Evolutionary conservation across 257 asterid species (phyloP).

Genomic region (Datura wrightii): DNA sequence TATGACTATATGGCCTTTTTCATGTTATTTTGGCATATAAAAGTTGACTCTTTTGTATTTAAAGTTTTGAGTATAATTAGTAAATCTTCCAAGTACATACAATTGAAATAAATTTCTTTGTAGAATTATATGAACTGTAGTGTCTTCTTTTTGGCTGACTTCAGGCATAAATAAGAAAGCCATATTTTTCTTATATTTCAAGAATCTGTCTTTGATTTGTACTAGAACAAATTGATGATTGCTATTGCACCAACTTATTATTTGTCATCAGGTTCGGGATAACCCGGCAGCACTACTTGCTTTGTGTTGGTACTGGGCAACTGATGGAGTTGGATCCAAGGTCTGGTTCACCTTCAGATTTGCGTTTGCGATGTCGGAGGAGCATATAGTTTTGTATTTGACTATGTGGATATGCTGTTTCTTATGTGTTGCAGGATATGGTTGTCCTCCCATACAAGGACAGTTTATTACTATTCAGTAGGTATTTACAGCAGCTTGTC

Average conservation of each 20-base stretch:
- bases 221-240: conserved; percentile 23
- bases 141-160: background rate
- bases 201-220: background rate
- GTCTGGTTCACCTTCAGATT: conserved; percentile 49
- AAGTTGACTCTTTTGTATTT: background rate
- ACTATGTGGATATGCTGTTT: conserved; percentile 1
- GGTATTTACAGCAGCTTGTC: conserved; percentile 96
- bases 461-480: conserved; percentile 88
- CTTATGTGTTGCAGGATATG: conserved; percentile 79
- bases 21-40: conserved; percentile 26
- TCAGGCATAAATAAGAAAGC: background rate
- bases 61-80: background rate
- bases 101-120: conserved; percentile 6
- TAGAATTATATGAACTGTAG: background rate
- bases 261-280: conserved; percentile 65
- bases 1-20: conserved; percentile 43
- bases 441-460: conserved; percentile 99
- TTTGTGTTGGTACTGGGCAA: conserved; percentile 96
- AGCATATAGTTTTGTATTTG: conserved; percentile 18
- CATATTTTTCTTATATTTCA: background rate
- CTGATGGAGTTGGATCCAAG: conserved; percentile 96
- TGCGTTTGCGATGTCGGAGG: background rate
- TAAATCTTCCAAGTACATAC: background rate
- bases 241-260: background rate
- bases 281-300: conserved; percentile 98